Conservation (phyloP, 768 basidiomycete species). For the Stropharia rugosoannulata region DNA sequence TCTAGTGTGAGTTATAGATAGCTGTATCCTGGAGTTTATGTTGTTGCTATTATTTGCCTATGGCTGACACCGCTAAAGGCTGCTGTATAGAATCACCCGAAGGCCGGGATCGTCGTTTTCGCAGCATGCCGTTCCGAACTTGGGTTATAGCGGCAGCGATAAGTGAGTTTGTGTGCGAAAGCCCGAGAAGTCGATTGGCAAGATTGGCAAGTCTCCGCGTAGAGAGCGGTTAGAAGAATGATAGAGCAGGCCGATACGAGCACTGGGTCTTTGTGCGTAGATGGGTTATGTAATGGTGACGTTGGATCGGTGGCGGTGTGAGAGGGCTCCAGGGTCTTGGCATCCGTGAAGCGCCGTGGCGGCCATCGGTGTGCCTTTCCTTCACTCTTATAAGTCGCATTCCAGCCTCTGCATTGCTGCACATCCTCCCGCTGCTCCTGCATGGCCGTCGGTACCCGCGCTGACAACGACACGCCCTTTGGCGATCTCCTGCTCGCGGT, state of each 20-base stretch:
- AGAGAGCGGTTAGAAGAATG: too few species aligned
- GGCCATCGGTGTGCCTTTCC: too few species aligned
- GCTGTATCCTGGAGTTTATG: too few species aligned
- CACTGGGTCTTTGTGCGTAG: too few species aligned
- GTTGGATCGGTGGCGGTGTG: too few species aligned
- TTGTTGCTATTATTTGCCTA: too few species aligned
- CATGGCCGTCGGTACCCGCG: neutral
- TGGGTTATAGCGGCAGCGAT: neutral
- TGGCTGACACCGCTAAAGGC: neutral
- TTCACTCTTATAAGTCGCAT: neutral
- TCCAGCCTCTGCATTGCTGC: neutral
- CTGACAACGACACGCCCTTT: constrained; percentile 15
- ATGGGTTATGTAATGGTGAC: too few species aligned
- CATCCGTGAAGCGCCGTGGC: too few species aligned
- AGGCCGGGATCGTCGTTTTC: neutral
- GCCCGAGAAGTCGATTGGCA: neutral
- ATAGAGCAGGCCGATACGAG: too few species aligned
- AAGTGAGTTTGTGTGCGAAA: neutral
- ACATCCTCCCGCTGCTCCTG: neutral
- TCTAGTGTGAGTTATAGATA: too few species aligned
- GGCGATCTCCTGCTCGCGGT: constrained; percentile 21
- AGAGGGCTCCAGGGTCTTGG: too few species aligned
- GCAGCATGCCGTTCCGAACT: neutral
- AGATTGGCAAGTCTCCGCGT: too few species aligned
- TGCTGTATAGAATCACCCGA: neutral